A percentile compares a stretch with the other conserved stretches of the same genome.
Conservation (phyloP, 176 grass and related monocot genomes). For the Luzula sylvatica region DNA sequence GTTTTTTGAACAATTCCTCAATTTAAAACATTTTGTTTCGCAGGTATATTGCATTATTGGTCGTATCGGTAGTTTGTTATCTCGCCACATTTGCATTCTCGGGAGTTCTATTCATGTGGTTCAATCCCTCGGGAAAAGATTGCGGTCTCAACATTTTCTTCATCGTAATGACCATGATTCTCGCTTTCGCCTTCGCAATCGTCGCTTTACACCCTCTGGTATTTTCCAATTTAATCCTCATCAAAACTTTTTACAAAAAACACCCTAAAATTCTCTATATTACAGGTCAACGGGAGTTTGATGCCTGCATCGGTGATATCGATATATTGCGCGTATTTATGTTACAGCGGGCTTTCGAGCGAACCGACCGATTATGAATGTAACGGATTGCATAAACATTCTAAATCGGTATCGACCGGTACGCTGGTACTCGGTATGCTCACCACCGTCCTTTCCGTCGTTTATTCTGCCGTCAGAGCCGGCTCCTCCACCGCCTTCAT, state of each 20-base stretch:
- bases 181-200: conserved; percentile 81
- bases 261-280: not conserved
- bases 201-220: conserved; percentile 83
- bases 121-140: conserved; percentile 83
- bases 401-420: conserved; percentile 72
- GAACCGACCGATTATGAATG: conserved; percentile 76
- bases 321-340: conserved; percentile 77
- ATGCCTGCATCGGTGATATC: conserved; percentile 80
- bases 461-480: conserved; percentile 84
- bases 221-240: not conserved
- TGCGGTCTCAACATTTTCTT: conserved; percentile 95
- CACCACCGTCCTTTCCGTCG: conserved; percentile 89
- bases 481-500: conserved; percentile 93
- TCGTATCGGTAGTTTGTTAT: conserved; percentile 68
- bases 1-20: no score
- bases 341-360: conserved; percentile 75
- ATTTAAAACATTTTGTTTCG: not conserved
- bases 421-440: conserved; percentile 82
- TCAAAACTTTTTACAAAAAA: not conserved
- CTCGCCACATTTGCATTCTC: conserved; percentile 65
- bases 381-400: conserved; percentile 79
- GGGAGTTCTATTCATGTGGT: conserved; percentile 85
- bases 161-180: conserved; percentile 83
- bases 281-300: conserved; percentile 81
- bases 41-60: conserved; percentile 80